Base-by-base conservation (phyloP, 805 yeast genomes). In the Yarrowia sp. region DNA sequence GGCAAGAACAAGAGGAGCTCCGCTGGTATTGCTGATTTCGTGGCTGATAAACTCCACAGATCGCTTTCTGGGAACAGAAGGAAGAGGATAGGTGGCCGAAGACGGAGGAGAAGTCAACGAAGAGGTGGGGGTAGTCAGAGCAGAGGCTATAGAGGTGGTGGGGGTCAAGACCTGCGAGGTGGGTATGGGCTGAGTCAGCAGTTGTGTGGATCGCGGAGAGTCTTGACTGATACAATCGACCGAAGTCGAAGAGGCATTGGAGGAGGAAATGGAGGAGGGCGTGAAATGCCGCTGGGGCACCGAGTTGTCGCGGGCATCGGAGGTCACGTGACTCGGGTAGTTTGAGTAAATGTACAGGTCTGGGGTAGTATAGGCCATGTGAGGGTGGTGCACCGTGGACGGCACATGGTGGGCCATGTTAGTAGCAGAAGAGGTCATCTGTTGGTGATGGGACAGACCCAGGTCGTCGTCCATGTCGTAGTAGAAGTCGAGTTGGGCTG, bases 401-500 rank as follows among this genome's bases (percentile, higher is more conserved):
- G 30, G 30, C 30, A 24, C 30, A 24, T 24, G 30, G 39, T 17
- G 52, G 12, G 52, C 7, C 17, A 24, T 24, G 30, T 24, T 24
- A 7, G 30, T 5, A 7, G 30, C 30, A 24, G 30, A 24, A 24
- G 30, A 24, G 6, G 30, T 24, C 30, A 24, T 24, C 30, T 24
- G 30, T 24, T 24, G 30, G 30, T 24, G 30, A 24, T 17, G 39
- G 2, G 24, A 3, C 43, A 52, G 43, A 9, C 58, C 58, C 58
- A 36, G 34, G 17, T 52, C 58, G 30, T 52, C 58, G 58, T 52
- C 58, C 17, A 52, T 52, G 14, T 52, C 58, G 58, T 52, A 52
- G 58, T 52, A 52, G n/a, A 52, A 52, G 34, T 52, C 58, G 43
- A 52, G 58, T 20, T 52, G 58, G 13, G 58, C 58, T 17, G 58